Base-by-base conservation (phyloP, 495 filamentous ascomycete genomes). In the Aspergillus hancockii region DNA sequence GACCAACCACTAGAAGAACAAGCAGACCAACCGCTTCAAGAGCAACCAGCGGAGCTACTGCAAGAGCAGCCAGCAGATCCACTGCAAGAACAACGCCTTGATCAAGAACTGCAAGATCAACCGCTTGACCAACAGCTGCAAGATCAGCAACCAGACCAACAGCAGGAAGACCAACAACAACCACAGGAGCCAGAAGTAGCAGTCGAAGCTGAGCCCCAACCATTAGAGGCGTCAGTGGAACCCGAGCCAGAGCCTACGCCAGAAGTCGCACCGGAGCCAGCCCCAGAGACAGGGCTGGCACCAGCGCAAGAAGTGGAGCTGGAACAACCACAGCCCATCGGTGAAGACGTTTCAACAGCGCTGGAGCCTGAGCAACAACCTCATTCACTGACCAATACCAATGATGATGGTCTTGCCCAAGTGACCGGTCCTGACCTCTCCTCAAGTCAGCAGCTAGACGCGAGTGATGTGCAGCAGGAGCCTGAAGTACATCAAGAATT, bases 341-440 rank as follows among this genome's bases (percentile, higher is more conserved):
- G 63, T 60, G 70, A 74, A 54, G 56, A 62, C 50, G 40, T 53
- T 19, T 53, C 69, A 21, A 54, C 66, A 22, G 45, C 56, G 34
- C 57, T 60, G 31, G 63, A 72, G 54, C 52, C 55, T 3, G 61
- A 61, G 54, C 63, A 65, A 19, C 49, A 58, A 51, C 43, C 58
- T 28, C 58, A 69, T 38, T 51, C 63, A 47, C 34, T 60, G 52
- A n/a, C 60, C 32, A 60, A 64, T 49, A 25, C 55, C 54, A 63
- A 72, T 23, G 63, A 67, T 50, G 47, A 43, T 59, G 52, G 49
- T 21, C 56, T 59, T 61, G 54, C 58, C 54, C 64, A 60, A 22
- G 52, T 60, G 57, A 57, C 61, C 45, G 55, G 45, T 13, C 56
- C 62, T 34, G 63, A 67, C n/a, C 49, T 51, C 25, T 55, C 60